Conservation (phyloP, 352 stramenopile genomes). For the Blastocystis sp. region DNA sequence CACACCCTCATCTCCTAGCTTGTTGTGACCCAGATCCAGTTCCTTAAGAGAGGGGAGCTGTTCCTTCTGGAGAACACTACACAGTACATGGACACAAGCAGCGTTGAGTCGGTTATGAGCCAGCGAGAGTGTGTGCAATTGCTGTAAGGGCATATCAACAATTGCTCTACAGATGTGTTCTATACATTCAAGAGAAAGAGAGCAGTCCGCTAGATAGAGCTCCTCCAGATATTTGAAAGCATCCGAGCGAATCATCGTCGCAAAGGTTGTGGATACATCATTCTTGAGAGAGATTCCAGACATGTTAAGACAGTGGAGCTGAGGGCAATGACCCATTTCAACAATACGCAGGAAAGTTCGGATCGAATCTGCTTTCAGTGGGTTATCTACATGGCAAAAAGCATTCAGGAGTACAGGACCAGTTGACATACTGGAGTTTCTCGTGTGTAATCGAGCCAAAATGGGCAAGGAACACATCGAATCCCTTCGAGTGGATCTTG, state of each 20-base stretch:
- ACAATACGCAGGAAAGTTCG: not conserved
- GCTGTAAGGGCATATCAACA: not conserved
- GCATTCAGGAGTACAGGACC: not conserved
- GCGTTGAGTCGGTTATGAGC: not conserved
- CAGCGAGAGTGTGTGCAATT: not conserved
- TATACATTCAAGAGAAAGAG: not conserved
- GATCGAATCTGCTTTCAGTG: not conserved
- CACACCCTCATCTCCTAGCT: not conserved
- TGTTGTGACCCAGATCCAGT: constrained; percentile 35
- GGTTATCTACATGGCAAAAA: constrained; percentile 1
- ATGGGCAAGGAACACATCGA: not conserved
- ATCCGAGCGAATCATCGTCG: not conserved
- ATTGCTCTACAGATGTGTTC: constrained; percentile 15
- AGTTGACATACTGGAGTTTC: not conserved
- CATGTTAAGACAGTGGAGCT: constrained; percentile 26
- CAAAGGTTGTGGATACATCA: not conserved
- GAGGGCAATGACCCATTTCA: not conserved
- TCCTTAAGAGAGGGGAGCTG: not conserved
- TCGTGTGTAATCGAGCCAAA: not conserved
- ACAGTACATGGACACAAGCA: not conserved
- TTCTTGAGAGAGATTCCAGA: constrained; percentile 15
- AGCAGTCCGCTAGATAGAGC: not conserved
- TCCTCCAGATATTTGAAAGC: constrained; percentile 21
- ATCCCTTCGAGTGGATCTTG: constrained; percentile 27
- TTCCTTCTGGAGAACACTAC: not conserved